These are phyloP conservation scores for Plectranthus barbatus DNA, from an alignment of 257 asterid genomes.

Conservation along the genomic window DNA sequence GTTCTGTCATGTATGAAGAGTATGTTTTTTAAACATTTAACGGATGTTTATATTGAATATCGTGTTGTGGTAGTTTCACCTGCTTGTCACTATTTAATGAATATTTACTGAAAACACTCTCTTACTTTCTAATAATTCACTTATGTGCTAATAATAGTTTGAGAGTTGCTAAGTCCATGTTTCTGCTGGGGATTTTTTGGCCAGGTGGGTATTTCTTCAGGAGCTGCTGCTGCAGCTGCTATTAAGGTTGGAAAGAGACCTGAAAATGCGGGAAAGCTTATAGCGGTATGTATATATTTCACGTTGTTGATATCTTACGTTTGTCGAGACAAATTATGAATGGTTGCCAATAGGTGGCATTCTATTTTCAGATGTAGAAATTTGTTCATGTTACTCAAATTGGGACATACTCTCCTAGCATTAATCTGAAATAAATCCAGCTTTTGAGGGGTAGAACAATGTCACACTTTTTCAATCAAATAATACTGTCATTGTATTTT, in stretches of 20 bases:
- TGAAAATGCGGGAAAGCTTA: conserved; percentile 94
- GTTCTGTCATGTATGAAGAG: too few relatives aligned
- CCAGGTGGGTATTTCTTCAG: conserved; percentile 97
- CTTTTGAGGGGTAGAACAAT: neutral
- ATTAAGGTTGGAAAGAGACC: conserved; percentile 78
- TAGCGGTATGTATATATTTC: conserved; percentile 45
- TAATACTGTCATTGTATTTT: neutral
- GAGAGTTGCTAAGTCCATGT: neutral
- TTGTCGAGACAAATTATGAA: neutral
- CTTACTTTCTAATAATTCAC: neutral
- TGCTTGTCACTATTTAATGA: neutral
- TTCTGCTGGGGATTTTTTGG: neutral
- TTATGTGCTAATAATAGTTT: neutral
- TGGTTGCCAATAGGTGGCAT: too few relatives aligned
- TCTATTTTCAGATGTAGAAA: too few relatives aligned
- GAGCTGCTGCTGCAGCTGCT: conserved; percentile 99
- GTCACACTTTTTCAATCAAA: neutral
- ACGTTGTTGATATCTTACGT: neutral
- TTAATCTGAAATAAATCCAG: neutral
- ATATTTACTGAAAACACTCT: neutral
- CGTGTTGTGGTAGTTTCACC: neutral
- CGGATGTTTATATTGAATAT: neutral
- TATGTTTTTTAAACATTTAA: too few relatives aligned
- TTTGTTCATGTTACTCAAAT: neutral
- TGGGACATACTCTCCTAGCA: neutral